Percentiles rank a stretch among this genome's conserved stretches.
Conservation (phyloP, 108 stramenopile species). For the Hondaea fermentalgiana region DNA sequence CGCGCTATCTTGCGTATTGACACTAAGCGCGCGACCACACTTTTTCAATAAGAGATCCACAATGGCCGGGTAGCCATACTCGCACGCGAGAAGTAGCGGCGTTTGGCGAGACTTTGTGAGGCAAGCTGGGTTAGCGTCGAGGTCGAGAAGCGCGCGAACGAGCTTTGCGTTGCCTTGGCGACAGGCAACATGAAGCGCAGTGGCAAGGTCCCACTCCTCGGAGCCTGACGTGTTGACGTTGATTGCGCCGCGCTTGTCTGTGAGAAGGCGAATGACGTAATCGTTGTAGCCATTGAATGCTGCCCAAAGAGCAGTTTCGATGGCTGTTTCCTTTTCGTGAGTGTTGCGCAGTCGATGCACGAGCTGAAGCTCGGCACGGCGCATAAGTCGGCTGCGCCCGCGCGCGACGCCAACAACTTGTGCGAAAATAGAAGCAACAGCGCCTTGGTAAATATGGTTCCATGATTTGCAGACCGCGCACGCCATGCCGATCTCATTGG, state of each 20-base stretch:
- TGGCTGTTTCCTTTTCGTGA: constrained; percentile 13
- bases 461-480: constrained; percentile 7
- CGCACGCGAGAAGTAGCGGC: background rate
- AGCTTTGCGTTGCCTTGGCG: constrained; percentile 4
- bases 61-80: background rate
- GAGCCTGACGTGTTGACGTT: background rate
- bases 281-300: constrained; percentile 3
- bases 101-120: background rate
- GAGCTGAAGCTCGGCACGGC: background rate
- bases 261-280: background rate
- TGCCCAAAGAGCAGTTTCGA: background rate
- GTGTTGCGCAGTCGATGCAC: constrained; percentile 1
- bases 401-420: background rate
- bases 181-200: background rate
- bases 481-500: background rate
- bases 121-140: background rate
- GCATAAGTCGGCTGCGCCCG: background rate
- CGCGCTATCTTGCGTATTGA: background rate
- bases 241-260: background rate
- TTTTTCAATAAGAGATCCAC: background rate
- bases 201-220: background rate
- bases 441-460: background rate
- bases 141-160: background rate
- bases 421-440: background rate
- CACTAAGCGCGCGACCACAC: background rate